Evolutionary conservation across 495 filamentous ascomycete species (phyloP).

Genomic region (Xanthoparmelia taractica): DNA sequence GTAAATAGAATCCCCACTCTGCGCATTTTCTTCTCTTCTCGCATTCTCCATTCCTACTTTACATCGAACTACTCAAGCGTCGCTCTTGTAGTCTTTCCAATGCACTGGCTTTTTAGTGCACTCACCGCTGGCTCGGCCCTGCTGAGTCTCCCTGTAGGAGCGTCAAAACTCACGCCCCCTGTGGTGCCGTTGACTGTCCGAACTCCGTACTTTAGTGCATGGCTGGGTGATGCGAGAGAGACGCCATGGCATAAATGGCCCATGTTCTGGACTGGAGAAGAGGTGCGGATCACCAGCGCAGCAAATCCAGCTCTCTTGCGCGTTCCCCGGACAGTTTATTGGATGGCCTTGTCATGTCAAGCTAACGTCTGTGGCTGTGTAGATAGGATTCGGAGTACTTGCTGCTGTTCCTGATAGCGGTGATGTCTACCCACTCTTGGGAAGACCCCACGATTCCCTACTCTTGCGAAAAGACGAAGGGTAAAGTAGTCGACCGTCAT

Average conservation of each 20-base stretch:
- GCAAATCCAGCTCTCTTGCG: neutral
- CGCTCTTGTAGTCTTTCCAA: neutral
- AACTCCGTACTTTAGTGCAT: slow-evolving; percentile 87
- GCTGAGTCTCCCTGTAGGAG: slow-evolving; percentile 20
- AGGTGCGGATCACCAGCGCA: slow-evolving; percentile 31
- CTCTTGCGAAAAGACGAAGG: slow-evolving; percentile 31
- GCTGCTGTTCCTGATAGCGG: slow-evolving; percentile 63
- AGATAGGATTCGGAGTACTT: slow-evolving; percentile 75
- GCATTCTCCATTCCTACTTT: too few species aligned
- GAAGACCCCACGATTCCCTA: slow-evolving; percentile 78
- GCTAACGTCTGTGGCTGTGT: slow-evolving; percentile 1
- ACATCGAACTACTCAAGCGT: too few species aligned
- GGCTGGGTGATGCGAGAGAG: slow-evolving; percentile 70
- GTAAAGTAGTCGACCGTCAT: slow-evolving; percentile 30
- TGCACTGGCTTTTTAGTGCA: slow-evolving; percentile 18
- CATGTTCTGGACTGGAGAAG: slow-evolving; percentile 85
- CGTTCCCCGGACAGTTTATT: neutral
- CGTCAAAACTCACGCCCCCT: slow-evolving; percentile 58
- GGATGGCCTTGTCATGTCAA: neutral
- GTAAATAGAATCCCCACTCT: neutral
- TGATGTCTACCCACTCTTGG: slow-evolving; percentile 78
- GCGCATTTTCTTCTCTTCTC: neutral
- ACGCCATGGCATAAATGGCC: slow-evolving; percentile 90
- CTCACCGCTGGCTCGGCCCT: slow-evolving; percentile 22
- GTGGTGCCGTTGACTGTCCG: slow-evolving; percentile 83